Evolutionary conservation across 805 yeast genomes (phyloP).

Genomic region (Priceomyces carsonii): DNA sequence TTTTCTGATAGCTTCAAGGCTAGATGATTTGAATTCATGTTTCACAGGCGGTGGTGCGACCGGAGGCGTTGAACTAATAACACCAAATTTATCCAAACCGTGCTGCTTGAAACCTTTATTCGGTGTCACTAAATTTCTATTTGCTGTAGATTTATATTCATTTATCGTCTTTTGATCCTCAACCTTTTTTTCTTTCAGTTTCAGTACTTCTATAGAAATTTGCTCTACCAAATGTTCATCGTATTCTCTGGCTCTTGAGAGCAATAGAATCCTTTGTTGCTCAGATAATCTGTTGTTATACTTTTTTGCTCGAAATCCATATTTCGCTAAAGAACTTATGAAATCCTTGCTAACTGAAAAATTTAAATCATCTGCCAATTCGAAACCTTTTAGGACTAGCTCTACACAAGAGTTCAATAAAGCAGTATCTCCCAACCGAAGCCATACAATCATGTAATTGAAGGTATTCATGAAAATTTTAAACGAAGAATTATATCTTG

Average conservation of each 20-base stretch:
- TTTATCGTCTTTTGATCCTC: background rate
- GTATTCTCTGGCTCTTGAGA: slow-evolving; percentile 59
- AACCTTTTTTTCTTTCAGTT: slow-evolving; percentile 4
- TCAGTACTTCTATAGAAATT: slow-evolving; percentile 27
- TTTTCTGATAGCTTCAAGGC: slow-evolving; percentile 34
- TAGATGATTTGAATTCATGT: slow-evolving; percentile 27
- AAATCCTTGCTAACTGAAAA: slow-evolving; percentile 54
- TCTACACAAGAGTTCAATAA: slow-evolving; percentile 72
- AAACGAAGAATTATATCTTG: slow-evolving; percentile 34
- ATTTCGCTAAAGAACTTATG: slow-evolving; percentile 57
- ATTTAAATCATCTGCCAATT: slow-evolving; percentile 57
- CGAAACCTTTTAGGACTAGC: slow-evolving; percentile 65
- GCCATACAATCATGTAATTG: slow-evolving; percentile 71
- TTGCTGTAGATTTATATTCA: background rate
- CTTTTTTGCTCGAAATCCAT: slow-evolving; percentile 64
- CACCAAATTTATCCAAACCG: slow-evolving; percentile 37
- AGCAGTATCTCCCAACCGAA: slow-evolving; percentile 77
- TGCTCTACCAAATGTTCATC: slow-evolving; percentile 55
- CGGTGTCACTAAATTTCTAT: no score
- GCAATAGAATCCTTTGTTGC: slow-evolving; percentile 63
- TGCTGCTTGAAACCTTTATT: slow-evolving; percentile 31
- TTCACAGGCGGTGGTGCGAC: slow-evolving; percentile 37
- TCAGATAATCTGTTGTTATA: slow-evolving; percentile 70
- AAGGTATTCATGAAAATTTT: slow-evolving; percentile 61
- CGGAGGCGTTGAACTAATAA: slow-evolving; percentile 29